Conservation (phyloP, 352 stramenopile genomes). For the Blastocystis sp. region DNA sequence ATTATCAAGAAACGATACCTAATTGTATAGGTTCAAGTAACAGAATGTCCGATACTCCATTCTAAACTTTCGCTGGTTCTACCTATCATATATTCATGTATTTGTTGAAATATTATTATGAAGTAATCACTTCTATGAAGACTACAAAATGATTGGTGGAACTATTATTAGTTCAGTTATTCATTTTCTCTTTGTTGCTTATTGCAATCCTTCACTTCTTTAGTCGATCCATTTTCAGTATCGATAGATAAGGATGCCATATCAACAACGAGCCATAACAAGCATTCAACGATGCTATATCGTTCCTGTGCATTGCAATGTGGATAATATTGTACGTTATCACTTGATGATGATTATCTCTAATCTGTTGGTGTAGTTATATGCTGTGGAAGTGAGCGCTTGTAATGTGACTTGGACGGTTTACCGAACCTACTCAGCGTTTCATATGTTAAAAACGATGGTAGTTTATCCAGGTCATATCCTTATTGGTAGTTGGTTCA, state of each 20-base stretch:
- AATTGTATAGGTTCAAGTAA: no score
- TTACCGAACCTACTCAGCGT: slow-evolving; percentile 48
- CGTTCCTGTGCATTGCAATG: slow-evolving; percentile 53
- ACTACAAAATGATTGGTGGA: neutral
- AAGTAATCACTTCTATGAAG: no score
- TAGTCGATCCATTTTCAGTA: neutral
- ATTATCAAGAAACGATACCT: no score
- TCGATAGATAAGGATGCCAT: neutral
- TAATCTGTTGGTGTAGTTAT: slow-evolving; percentile 17
- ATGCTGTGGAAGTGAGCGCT: slow-evolving; percentile 24
- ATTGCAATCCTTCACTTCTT: no score
- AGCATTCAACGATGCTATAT: slow-evolving; percentile 41
- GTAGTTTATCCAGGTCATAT: neutral
- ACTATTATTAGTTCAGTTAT: neutral
- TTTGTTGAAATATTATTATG: no score
- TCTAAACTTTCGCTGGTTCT: no score
- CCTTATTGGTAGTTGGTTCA: slow-evolving; percentile 44
- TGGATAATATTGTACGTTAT: slow-evolving; percentile 51
- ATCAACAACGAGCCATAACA: slow-evolving; percentile 24
- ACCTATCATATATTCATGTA: no score
- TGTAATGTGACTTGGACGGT: slow-evolving; percentile 50
- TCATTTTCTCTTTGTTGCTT: neutral
- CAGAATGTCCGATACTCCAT: no score
- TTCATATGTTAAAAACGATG: slow-evolving; percentile 42
- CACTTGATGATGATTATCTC: no score